phyloP scores from a whole-genome alignment of 495 filamentous ascomycete species.

The Penicillium bialowiezense region DNA sequence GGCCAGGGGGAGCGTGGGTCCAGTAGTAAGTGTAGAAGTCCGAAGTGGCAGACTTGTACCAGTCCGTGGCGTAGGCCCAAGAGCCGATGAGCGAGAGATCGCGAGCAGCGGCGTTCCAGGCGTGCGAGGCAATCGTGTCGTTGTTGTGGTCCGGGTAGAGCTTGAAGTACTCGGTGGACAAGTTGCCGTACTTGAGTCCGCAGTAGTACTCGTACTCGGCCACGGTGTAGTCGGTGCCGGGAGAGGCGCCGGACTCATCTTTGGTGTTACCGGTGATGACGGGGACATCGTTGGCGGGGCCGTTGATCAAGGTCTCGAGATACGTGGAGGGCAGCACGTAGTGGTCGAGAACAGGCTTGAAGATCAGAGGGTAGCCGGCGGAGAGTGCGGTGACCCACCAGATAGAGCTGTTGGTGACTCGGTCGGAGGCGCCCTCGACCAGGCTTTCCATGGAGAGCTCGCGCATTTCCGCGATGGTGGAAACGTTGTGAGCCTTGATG shows the following conservation, averaged over 20 bases:
- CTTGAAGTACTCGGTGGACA: constrained; percentile 20
- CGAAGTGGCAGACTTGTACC: constrained; percentile 23
- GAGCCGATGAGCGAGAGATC: constrained; percentile 22
- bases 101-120: constrained; percentile 28
- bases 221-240: constrained; percentile 20
- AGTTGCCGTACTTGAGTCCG: constrained; percentile 23
- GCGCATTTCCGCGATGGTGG: constrained; percentile 24
- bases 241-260: constrained; percentile 27
- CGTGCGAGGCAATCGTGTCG: constrained; percentile 15
- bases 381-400: constrained; percentile 28
- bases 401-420: constrained; percentile 20
- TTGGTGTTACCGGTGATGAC: constrained; percentile 32
- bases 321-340: constrained; percentile 28
- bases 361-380: constrained; percentile 22
- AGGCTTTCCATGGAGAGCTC: constrained; percentile 24
- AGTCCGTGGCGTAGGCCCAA: constrained; percentile 25
- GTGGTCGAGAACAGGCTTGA: constrained; percentile 29
- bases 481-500: constrained; percentile 23
- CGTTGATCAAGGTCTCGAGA: constrained; percentile 21
- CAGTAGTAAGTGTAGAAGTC: constrained; percentile 35
- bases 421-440: constrained; percentile 18
- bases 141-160: constrained; percentile 23
- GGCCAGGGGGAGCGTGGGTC: constrained; percentile 28
- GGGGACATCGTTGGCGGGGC: constrained; percentile 37
- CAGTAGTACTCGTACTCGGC: constrained; percentile 23